A percentile compares a stretch with the other conserved stretches of the same genome.
Conservation (phyloP, 306 rosid species). For the Canavalia ensiformis region DNA sequence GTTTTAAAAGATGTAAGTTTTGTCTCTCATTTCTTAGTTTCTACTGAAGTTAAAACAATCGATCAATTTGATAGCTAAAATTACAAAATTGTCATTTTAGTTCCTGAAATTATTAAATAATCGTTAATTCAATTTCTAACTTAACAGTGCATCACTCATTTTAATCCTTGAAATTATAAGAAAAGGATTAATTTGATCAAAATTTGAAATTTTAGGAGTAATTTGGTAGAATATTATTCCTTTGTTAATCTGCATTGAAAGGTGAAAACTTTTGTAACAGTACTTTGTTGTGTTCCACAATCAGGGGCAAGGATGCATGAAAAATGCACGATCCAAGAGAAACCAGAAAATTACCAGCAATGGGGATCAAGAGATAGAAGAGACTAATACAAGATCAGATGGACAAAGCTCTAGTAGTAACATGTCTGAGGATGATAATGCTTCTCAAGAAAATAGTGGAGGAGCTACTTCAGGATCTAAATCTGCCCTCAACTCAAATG, state of each 20-base stretch:
- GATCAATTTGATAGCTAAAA: background rate
- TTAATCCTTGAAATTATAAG: background rate
- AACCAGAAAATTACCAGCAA: slow-evolving; percentile 49
- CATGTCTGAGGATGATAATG: slow-evolving; percentile 80
- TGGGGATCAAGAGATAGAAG: slow-evolving; percentile 58
- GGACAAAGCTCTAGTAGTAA: slow-evolving; percentile 66
- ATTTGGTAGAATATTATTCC: no score
- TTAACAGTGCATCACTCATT: background rate
- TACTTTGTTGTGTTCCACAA: slow-evolving; percentile 31
- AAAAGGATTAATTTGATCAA: background rate
- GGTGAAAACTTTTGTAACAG: slow-evolving; percentile 7
- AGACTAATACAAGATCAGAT: slow-evolving; percentile 51
- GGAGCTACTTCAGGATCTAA: slow-evolving; percentile 61
- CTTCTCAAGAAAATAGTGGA: slow-evolving; percentile 62
- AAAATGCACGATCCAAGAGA: slow-evolving; percentile 56
- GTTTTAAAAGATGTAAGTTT: slow-evolving; percentile 64
- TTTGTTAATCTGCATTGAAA: background rate
- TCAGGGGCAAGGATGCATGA: slow-evolving; percentile 67
- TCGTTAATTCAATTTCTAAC: no score
- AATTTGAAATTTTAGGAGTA: background rate
- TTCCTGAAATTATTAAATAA: background rate
- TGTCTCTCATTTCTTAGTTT: background rate
- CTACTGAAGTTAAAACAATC: background rate
- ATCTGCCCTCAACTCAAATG: slow-evolving; percentile 59
- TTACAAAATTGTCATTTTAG: background rate